Evolutionary conservation across 345 rosid genomes (phyloP), one percentile per base, ranked within the genome.

Genomic region (Mercurialis annua): DNA sequence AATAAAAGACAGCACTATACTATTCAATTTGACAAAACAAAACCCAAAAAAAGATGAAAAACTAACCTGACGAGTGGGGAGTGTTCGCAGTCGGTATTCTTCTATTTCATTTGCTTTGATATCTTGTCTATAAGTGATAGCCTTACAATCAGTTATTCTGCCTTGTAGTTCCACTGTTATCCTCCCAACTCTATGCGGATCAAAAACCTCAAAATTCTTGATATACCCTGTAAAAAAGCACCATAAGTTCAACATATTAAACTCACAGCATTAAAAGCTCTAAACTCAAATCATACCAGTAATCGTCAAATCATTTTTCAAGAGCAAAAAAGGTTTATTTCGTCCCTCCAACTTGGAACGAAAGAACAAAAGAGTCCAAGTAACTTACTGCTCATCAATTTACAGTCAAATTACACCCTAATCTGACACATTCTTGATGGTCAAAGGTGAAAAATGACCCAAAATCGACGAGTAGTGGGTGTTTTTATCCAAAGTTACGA

Each of bases 101-200:
- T 74, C 92, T 12, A 94, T 81, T 21, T 94, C 88, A 62, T 77
- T 87, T 11, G 93, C 97, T 78, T 83, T 87, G 65, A 94, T 57
- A 75, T 94, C 99, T 75, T 89, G 98, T 73, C 99, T 83, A 65
- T 87, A 86, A 42, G 90, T 89, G 43, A 94, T 87, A 52, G 96
- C 96, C 62, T 78, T 77, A 63, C 95, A 89, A 73, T 94, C 97
- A 50, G 80, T 91, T 44, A 94, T 79, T 79, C 96, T 86, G 27
- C 99, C 99, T 62, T 87, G 95, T 7, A 91, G 81, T 74, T 89
- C 90, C 72, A 89, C 96, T 23, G 82, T 84, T 73, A 94, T 86
- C 81, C 73, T 87, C 18, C 99, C 96, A 73, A 89, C 97, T 74
- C 99, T 79, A 12, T 85, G 97, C 34, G 89, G 96, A 81, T 94